phyloP scores from a whole-genome alignment of 192 early-diverging fungal genomes.

The Funneliformis geosporum region DNA sequence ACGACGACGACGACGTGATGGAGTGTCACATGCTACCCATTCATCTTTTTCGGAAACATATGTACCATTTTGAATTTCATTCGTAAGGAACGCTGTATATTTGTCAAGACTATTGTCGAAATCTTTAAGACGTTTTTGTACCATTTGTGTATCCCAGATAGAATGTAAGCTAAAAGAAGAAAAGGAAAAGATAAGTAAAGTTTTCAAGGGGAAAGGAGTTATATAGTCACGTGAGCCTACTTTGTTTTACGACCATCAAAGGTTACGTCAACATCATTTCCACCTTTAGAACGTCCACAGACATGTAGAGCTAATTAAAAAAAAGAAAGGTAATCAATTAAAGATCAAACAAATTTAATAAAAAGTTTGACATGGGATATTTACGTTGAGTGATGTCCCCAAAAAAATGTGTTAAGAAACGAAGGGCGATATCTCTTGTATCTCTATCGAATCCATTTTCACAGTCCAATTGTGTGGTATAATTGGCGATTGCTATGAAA shows the following conservation, averaged over 20 bases:
- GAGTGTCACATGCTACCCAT: slow-evolving; percentile 9
- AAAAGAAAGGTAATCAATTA: not conserved
- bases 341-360: not conserved
- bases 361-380: not conserved
- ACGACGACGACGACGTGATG: no score
- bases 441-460: not conserved
- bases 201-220: not conserved
- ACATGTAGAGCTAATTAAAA: slow-evolving; percentile 9
- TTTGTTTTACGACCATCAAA: not conserved
- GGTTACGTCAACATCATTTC: not conserved
- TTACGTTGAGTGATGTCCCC: slow-evolving; percentile 29
- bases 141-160: slow-evolving; percentile 18
- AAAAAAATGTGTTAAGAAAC: slow-evolving; percentile 20
- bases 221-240: not conserved
- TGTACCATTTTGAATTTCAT: not conserved
- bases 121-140: slow-evolving; percentile 13
- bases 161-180: not conserved
- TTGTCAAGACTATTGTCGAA: not conserved
- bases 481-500: slow-evolving; percentile 23
- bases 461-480: slow-evolving; percentile 18
- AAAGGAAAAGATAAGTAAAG: not conserved
- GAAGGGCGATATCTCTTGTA: slow-evolving; percentile 7
- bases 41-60: not conserved
- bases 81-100: slow-evolving; percentile 3
- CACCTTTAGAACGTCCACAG: not conserved